Conservation (phyloP, 2,329 filamentous ascomycete genomes). For the Arthroderma sp. region DNA sequence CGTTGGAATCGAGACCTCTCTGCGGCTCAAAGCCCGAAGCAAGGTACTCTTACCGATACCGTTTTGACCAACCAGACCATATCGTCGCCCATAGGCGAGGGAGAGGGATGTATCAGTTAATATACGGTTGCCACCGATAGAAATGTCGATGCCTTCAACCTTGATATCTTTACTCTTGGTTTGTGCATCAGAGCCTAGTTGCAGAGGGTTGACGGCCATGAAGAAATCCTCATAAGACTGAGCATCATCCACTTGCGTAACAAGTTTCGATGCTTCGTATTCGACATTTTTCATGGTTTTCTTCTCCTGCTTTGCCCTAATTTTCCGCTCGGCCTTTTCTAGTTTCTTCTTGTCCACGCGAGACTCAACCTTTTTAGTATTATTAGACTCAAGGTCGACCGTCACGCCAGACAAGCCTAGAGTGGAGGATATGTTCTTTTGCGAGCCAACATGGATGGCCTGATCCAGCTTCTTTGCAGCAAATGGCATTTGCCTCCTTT, state of each 20-base stretch:
- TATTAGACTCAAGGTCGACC: constrained; percentile 89
- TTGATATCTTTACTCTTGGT: constrained; percentile 99
- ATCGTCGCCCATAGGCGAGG: constrained; percentile 80
- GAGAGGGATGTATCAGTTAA: constrained; percentile 82
- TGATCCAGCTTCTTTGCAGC: constrained; percentile 79
- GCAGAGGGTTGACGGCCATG: constrained; percentile 96
- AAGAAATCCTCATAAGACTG: constrained; percentile 99
- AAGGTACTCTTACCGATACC: constrained; percentile 98
- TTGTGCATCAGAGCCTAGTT: constrained; percentile 56
- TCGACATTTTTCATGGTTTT: constrained; percentile 97
- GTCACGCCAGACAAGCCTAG: constrained; percentile 70
- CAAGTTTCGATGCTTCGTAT: constrained; percentile 84
- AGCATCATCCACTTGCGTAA: constrained; percentile 67
- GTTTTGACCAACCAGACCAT: constrained; percentile 97
- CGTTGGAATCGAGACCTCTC: constrained; percentile 88
- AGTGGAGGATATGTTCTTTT: constrained; percentile 92
- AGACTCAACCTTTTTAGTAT: constrained; percentile 86
- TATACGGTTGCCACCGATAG: constrained; percentile 79
- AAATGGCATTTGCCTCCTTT: constrained; percentile 57
- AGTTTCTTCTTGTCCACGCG: constrained; percentile 98
- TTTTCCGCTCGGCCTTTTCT: constrained; percentile 95
- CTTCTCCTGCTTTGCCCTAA: constrained; percentile 95
- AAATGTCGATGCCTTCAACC: constrained; percentile 87
- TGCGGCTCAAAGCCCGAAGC: constrained; percentile 73
- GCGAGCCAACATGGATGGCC: constrained; percentile 83